These are phyloP conservation scores for Naganishia friedmannii DNA, from an alignment of 768 basidiomycete genomes.

Conservation along the genomic window DNA sequence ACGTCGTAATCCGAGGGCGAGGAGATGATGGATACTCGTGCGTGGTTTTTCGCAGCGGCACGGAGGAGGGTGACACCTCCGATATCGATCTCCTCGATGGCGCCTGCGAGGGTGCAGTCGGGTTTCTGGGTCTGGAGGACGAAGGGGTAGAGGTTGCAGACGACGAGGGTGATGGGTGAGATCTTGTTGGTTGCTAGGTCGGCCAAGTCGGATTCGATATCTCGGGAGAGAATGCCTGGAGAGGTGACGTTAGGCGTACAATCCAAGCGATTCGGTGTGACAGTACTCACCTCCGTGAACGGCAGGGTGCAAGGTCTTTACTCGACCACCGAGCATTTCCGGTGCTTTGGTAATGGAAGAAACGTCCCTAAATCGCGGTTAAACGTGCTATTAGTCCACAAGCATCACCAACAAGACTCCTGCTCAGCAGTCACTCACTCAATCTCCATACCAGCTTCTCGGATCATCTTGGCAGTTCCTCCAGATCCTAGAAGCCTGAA, in stretches of 20 bases:
- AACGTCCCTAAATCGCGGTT: conserved; percentile 68
- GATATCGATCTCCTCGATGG: conserved; percentile 97
- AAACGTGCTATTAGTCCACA: neutral
- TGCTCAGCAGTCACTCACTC: conserved; percentile 60
- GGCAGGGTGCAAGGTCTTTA: conserved; percentile 96
- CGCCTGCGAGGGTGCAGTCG: conserved; percentile 81
- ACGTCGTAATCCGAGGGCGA: conserved; percentile 68
- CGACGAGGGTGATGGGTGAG: conserved; percentile 90
- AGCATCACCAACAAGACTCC: neutral
- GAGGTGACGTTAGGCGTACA: conserved; percentile 7
- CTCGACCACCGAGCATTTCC: conserved; percentile 96
- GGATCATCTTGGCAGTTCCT: conserved; percentile 95
- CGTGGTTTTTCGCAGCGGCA: conserved; percentile 98
- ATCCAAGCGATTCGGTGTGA: neutral
- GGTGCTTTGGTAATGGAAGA: conserved; percentile 96
- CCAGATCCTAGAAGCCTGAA: conserved; percentile 90
- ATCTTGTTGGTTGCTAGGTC: conserved; percentile 82
- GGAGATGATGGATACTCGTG: conserved; percentile 70
- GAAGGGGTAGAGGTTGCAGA: conserved; percentile 99
- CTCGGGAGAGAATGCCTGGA: conserved; percentile 86
- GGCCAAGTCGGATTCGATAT: conserved; percentile 81
- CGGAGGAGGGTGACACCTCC: conserved; percentile 96
- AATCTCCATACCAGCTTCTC: conserved; percentile 85
- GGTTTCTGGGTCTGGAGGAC: conserved; percentile 75
- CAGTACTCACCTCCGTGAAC: conserved; percentile 80